A percentile compares a stretch with the other conserved stretches of the same genome.
phyloP scores from a whole-genome alignment of 1,284 basidiomycete species.

The Sanghuangporus sanghuang region DNA sequence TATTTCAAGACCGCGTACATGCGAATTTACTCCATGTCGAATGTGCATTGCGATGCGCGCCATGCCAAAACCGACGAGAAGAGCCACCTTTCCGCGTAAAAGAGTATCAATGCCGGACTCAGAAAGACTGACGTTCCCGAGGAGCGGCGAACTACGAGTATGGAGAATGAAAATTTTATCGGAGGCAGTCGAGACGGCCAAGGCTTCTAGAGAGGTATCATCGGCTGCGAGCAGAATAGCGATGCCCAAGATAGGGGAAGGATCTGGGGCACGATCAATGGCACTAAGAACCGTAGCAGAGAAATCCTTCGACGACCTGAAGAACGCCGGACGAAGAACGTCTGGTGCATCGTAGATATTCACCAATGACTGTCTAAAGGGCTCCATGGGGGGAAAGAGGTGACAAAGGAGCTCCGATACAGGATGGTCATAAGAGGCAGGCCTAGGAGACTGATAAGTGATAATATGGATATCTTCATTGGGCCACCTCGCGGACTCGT shows the following conservation, averaged over 20 bases:
- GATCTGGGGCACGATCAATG: neutral
- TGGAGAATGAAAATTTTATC: slow-evolving; percentile 5
- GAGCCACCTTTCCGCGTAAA: slow-evolving; percentile 11
- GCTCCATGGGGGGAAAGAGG: slow-evolving; percentile 1
- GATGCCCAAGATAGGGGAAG: neutral
- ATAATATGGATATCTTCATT: neutral
- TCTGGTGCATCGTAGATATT: neutral
- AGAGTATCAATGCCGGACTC: neutral
- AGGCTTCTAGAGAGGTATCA: slow-evolving; percentile 7
- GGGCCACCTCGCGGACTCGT: neutral
- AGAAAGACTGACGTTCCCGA: neutral
- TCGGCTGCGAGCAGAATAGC: neutral
- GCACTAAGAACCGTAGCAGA: neutral
- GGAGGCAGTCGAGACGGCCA: slow-evolving; percentile 4
- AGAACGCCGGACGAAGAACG: neutral
- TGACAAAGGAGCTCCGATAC: neutral
- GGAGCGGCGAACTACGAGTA: neutral
- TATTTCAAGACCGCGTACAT: slow-evolving; percentile 30
- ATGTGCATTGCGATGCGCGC: slow-evolving; percentile 27
- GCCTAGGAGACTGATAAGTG: neutral
- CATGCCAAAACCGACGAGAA: slow-evolving; percentile 31
- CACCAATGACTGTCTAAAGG: slow-evolving; percentile 3
- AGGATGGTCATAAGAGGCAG: neutral
- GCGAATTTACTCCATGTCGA: slow-evolving; percentile 21
- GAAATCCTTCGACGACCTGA: neutral